Percentiles rank a stretch among this genome's conserved stretches.
These are phyloP conservation scores for Tritrichomonas musculus DNA, from an alignment of 208 protist species.

Conservation along the genomic window DNA sequence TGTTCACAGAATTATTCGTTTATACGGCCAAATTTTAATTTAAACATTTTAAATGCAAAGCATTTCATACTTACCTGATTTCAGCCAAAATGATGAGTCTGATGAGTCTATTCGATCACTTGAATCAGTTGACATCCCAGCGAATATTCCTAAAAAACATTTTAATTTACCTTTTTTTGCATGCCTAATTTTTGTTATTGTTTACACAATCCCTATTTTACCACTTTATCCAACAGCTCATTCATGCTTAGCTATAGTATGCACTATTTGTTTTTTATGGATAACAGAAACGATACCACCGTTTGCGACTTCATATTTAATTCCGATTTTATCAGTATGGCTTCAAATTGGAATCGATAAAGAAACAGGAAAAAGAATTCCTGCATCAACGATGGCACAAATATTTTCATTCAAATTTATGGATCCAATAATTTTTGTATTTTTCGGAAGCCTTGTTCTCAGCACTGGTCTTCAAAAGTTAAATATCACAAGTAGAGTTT, in stretches of 20 bases:
- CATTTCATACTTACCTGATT: too few relatives aligned
- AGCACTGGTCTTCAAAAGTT: background rate
- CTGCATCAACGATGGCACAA: background rate
- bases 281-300: conserved; percentile 12
- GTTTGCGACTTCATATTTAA: background rate
- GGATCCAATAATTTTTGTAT: conserved; percentile 17
- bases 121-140: too few relatives aligned
- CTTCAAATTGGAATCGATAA: background rate
- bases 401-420: background rate
- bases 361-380: background rate
- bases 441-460: background rate
- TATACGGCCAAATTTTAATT: too few relatives aligned
- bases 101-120: too few relatives aligned
- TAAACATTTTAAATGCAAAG: too few relatives aligned
- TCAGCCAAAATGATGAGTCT: too few relatives aligned
- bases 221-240: background rate
- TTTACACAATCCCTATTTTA: background rate
- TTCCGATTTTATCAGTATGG: background rate
- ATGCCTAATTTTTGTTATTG: background rate
- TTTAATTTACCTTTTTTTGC: background rate
- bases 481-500: background rate
- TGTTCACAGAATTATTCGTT: too few relatives aligned
- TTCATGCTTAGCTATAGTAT: background rate
- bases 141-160: too few relatives aligned
- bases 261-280: background rate